Evolutionary conservation across 768 basidiomycete species (phyloP).

Genomic region (Melanogaster broomeanus): DNA sequence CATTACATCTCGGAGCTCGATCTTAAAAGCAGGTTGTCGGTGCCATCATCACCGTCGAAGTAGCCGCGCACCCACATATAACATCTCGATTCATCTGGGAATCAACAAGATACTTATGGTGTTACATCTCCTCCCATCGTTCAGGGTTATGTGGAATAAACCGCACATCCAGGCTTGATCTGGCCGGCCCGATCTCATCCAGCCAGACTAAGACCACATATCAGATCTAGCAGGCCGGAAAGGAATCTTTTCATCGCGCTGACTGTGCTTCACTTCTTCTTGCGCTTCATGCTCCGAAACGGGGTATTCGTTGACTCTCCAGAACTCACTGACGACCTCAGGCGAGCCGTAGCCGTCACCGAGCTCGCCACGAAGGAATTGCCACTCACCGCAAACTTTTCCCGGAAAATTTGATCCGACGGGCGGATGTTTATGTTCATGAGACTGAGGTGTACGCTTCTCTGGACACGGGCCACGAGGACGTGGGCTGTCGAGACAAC

Average conservation of each 20-base stretch:
- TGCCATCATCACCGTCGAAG: too few species aligned
- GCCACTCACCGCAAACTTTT: constrained; percentile 40
- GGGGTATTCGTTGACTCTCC: constrained; percentile 38
- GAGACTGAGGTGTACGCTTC: too few species aligned
- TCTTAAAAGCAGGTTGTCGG: too few species aligned
- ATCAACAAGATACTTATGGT: too few species aligned
- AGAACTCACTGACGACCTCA: constrained; percentile 31
- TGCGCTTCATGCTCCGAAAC: constrained; percentile 47
- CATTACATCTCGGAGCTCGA: too few species aligned
- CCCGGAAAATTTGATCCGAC: constrained; percentile 51
- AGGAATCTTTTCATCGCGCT: constrained; percentile 44
- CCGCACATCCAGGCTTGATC: constrained; percentile 44
- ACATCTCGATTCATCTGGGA: too few species aligned
- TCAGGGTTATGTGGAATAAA: constrained; percentile 32
- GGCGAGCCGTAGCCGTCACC: constrained; percentile 44
- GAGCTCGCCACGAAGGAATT: constrained; percentile 42
- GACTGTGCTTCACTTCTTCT: constrained; percentile 45
- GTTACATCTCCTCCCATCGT: too few species aligned
- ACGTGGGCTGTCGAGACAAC: too few species aligned
- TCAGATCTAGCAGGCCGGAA: constrained; percentile 44
- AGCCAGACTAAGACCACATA: background rate
- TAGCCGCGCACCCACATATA: too few species aligned
- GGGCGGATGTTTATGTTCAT: too few species aligned
- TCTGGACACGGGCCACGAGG: too few species aligned
- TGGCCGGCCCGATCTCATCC: constrained; percentile 44